Conservation (phyloP, 1,284 basidiomycete species). For the Ganoderma leucocontextum region DNA sequence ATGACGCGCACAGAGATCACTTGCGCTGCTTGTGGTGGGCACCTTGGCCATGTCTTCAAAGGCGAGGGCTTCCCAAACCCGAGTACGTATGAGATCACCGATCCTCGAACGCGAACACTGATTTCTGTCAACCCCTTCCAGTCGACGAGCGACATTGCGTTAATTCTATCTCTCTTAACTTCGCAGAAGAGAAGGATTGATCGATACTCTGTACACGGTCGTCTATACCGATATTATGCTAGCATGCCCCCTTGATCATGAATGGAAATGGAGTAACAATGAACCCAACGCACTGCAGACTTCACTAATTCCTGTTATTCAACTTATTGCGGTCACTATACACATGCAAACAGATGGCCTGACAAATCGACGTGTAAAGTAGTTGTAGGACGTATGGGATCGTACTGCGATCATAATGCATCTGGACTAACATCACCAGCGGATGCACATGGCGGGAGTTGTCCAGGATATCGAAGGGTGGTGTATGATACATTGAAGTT, state of each 20-base stretch:
- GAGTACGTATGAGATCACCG: slow-evolving; percentile 53
- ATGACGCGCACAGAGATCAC: slow-evolving; percentile 79
- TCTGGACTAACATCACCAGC: slow-evolving; percentile 7
- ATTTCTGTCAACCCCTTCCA: slow-evolving; percentile 37
- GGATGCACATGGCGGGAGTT: slow-evolving; percentile 8
- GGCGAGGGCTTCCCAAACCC: slow-evolving; percentile 85
- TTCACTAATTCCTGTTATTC: slow-evolving; percentile 19
- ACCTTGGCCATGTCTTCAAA: slow-evolving; percentile 94
- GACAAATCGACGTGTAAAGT: slow-evolving; percentile 30
- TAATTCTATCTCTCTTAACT: slow-evolving; percentile 88
- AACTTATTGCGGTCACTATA: slow-evolving; percentile 23
- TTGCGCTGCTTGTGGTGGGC: slow-evolving; percentile 88
- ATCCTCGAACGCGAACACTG: slow-evolving; percentile 29
- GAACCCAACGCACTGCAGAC: neutral
- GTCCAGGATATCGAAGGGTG: slow-evolving; percentile 17
- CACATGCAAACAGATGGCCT: slow-evolving; percentile 26
- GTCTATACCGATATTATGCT: neutral
- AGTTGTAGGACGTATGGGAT: slow-evolving; percentile 27
- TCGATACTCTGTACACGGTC: slow-evolving; percentile 2
- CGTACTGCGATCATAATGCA: slow-evolving; percentile 25
- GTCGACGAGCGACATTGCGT: slow-evolving; percentile 91
- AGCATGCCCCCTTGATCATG: neutral
- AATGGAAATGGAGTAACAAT: neutral
- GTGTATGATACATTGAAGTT: slow-evolving; percentile 32
- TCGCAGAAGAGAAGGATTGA: slow-evolving; percentile 59